Base-by-base conservation (phyloP, 1,139 yeast genomes). In the Yamadazyma dushanensis region DNA sequence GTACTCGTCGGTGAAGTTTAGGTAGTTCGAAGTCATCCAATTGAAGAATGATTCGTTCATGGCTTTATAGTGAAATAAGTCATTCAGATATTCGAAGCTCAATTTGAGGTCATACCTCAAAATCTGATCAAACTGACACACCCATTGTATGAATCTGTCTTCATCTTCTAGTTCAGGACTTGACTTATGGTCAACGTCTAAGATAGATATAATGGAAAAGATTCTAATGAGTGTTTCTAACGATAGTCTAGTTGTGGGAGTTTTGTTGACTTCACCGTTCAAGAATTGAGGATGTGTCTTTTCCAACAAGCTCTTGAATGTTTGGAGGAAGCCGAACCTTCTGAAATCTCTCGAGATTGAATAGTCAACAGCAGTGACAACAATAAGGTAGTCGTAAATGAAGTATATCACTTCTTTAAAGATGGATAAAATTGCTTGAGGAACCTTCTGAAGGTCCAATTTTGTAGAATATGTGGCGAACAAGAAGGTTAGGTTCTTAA, bases 11-110 rank as follows among this genome's bases (percentile, higher is more conserved):
- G 37, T 23, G 30, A 35, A 47, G 27, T 46, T 46, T 2, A 47
- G 29, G 3, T 36, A 27, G 37, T 61, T 63, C 0, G 61, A 63
- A 1, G 71, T 64, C 31, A 69, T 45, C 75, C 75, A 69, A 32
- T 59, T 59, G 37, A 68, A 54, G 32, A 70, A 64, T 2, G 73
- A 65, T n/a, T 56, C 50, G 41, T 52, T 61, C 41, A 56, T 57
- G 19, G 62, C 49, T 22, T 60, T 53, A 18, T 44, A 45, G 16
- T 50, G 39, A 24, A 64, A 43, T 25, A 67, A 46, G 44, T 70
- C 76, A 1, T 60, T 62, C 18, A 56, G 50, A 35, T 54, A 56
- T 3, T 48, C 48, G 43, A 66, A 62, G 40, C 53, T 56, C 35
- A 54, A 54, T 37, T 61, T 60, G 43, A 58, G 61, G 31, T 58